These are phyloP conservation scores for Starmerella khaoyaiensis DNA, from an alignment of 805 yeast species.

Conservation along the genomic window DNA sequence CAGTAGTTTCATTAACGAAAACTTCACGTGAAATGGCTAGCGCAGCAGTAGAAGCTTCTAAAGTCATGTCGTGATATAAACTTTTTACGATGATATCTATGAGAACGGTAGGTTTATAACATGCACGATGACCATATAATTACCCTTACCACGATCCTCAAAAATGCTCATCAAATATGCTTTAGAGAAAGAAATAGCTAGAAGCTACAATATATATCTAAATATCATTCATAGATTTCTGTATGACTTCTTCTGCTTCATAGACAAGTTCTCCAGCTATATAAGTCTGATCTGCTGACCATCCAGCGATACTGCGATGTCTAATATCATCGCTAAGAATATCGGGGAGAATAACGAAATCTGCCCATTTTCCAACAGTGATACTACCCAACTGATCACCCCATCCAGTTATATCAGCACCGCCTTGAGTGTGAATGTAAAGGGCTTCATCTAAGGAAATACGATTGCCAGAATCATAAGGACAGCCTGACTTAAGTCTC, in stretches of 20 bases:
- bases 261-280: no score
- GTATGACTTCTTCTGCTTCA: no score
- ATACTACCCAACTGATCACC: slow-evolving; percentile 2
- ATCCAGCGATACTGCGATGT: no score
- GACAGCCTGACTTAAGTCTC: background rate
- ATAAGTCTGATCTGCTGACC: no score
- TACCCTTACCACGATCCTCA: no score
- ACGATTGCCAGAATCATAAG: background rate
- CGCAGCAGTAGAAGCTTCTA: slow-evolving; percentile 16
- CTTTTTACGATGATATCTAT: background rate
- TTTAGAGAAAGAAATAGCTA: no score
- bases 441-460: slow-evolving; percentile 2
- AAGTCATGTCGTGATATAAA: slow-evolving; percentile 15
- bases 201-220: no score
- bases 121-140: background rate
- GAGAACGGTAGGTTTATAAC: background rate
- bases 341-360: slow-evolving; percentile 2
- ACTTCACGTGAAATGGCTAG: slow-evolving; percentile 16
- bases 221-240: no score
- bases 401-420: background rate
- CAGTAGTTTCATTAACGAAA: slow-evolving; percentile 54
- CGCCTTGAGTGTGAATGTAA: slow-evolving; percentile 1
- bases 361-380: slow-evolving; percentile 1
- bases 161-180: no score
- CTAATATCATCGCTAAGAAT: no score